Evolutionary conservation across 73 alveolate genomes (phyloP), one percentile per base, ranked within the genome.

Genomic region (Blepharisma stoltei): DNA sequence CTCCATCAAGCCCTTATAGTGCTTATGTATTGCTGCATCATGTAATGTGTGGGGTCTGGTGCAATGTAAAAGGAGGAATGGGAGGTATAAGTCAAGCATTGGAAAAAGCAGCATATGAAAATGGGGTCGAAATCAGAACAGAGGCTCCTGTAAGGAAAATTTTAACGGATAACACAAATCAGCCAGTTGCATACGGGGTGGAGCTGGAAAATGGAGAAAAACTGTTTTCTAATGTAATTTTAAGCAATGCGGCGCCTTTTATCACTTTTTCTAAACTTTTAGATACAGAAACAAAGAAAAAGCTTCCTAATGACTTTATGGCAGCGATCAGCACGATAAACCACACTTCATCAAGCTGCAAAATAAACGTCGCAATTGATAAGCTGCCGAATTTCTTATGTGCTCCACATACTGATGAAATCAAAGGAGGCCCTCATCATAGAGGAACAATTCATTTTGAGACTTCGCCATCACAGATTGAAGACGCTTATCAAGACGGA

Each of bases 11-110:
- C 11, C 81, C 84, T 7, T 81, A 81, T 18, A 69, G 89, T 25
- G 82, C 91, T 11, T 88, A 88, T 65, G 83, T 88, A 11, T 54
- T 88, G 6, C 46, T 88, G 52, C 95, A 88, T 79, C 95, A 88
- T 75, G 95, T 88, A 7, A 88, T 88, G 95, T 91, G 95, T 0
- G 88, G 88, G 43, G 79, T 54, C 37, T 88, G 95, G 95, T 86
- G 83, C 43, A 71, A 45, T 79, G 95, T 88, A 9, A 45, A 84
- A 80, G 95, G 95, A 50, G 95, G 95, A 20, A 88, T 88, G 95
- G 95, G 95, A 8, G 27, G 88, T 6, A 67, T 88, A 14, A 60
- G 83, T 11, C 54, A 83, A 6, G 79, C 79, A 32, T 49, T 83
- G 6, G 89, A 86, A 23, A 69, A 83, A 20, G 78, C 84, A 23